Evolutionary conservation across 257 asterid species (phyloP).

Genomic region (Buddleja alternifolia): DNA sequence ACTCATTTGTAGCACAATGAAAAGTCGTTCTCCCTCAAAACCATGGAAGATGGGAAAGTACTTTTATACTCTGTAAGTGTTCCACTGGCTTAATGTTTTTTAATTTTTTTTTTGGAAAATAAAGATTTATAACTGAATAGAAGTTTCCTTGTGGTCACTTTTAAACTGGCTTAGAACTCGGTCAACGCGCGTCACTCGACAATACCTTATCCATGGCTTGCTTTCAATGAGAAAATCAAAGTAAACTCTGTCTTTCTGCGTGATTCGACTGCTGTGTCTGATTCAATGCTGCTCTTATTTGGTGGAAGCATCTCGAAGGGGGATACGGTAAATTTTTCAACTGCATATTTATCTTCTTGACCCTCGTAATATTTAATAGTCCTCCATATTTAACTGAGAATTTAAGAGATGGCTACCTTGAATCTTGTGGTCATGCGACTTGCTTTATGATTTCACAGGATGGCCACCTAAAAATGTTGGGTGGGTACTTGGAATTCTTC

Average conservation of each 20-base stretch:
- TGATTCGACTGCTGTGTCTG: conserved; percentile 91
- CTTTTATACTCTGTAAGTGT: conserved; percentile 74
- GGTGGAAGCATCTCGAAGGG: conserved; percentile 85
- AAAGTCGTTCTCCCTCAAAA: conserved; percentile 82
- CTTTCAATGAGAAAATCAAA: conserved; percentile 90
- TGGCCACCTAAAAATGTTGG: conserved; percentile 87
- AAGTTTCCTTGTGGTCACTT: conserved; percentile 26
- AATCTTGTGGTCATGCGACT: conserved; percentile 28
- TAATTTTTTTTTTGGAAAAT: conserved; percentile 12
- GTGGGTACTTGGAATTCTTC: conserved; percentile 89
- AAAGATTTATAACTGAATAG: conserved; percentile 4
- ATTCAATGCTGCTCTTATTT: conserved; percentile 83
- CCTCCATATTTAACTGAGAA: not conserved
- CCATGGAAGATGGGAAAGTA: conserved; percentile 96
- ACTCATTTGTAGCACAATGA: conserved; percentile 76
- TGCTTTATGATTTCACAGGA: conserved; percentile 52
- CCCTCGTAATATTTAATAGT: not conserved
- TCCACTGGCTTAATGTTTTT: conserved; percentile 26
- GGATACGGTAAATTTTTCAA: conserved; percentile 49
- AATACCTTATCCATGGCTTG: conserved; percentile 94
- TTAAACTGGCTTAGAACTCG: conserved; percentile 61
- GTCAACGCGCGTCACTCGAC: conserved; percentile 71
- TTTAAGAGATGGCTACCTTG: conserved; percentile 7
- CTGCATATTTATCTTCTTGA: conserved; percentile 19
- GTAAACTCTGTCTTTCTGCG: conserved; percentile 88